Evolutionary conservation across 2,329 filamentous ascomycete genomes (phyloP), one percentile per base, ranked within the genome.

Genomic region (Pseudofabraea citricarpa): DNA sequence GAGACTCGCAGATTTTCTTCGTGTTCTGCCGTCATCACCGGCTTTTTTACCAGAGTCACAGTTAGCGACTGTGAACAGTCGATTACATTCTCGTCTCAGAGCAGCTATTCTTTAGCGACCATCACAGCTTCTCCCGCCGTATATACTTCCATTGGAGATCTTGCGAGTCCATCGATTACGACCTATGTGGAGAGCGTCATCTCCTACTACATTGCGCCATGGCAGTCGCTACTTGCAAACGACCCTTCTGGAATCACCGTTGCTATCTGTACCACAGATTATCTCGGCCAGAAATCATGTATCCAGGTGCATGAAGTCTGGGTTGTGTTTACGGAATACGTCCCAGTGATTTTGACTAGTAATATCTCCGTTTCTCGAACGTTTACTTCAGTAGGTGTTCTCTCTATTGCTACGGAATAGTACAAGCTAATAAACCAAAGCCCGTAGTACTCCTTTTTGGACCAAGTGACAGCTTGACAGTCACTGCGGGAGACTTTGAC

Each of bases 21-120:
- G 18, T 59, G 56, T 43, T 58, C 52, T 15, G 50, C 53, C 9
- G 38, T 54, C 7, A 35, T 59, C 10, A 52, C 45, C 5, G 53
- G 47, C 16, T 54, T 51, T 20, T 59, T 55, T 26, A 53, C 49
- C 3, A 41, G 40, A 7, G 41, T 52, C 20, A 55, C 53, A 2
- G 41, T 58, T 19, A 56, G 36, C 4, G 50, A 56, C n/a, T 59
- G 56, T 29, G 29, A 43, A 22, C 47, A 56, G 40, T 55, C 42
- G 15, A 40, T 58, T 13, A 58, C 54, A 7, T 59, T 59, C 36
- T 58, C 56, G 12, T 53, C 54, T 6, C 46, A 50, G 4, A 53
- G 41, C 19, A 46, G 39, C 27, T 57, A 52, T 39, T 39, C 48
- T 33, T 18, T 59, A 21, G 41, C 43, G 13, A 56, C 50, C 8